Conservation (phyloP, 768 basidiomycete species). For the Postia placenta region DNA sequence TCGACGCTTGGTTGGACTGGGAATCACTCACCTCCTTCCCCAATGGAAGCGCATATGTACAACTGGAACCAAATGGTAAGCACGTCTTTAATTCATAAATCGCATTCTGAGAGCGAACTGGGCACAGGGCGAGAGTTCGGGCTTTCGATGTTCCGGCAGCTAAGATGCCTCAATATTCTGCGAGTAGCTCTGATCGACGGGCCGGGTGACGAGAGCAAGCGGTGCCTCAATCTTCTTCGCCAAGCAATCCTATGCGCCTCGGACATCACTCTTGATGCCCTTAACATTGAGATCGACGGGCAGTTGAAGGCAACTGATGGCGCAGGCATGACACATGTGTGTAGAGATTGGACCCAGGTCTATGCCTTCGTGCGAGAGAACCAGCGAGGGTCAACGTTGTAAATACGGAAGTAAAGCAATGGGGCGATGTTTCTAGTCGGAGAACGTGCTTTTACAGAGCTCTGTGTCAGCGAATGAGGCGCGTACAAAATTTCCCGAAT, state of each 20-base stretch:
- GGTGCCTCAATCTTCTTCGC: conserved; percentile 27
- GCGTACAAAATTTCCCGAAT: too few relatives aligned
- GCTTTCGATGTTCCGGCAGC: neutral
- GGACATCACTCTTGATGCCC: conserved; percentile 27
- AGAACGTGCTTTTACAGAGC: too few relatives aligned
- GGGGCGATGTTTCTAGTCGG: too few relatives aligned
- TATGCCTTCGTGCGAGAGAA: conserved; percentile 19
- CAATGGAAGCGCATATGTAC: neutral
- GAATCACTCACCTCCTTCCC: neutral
- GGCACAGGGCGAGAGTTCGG: neutral
- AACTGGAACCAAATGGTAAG: neutral
- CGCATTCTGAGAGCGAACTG: too few relatives aligned
- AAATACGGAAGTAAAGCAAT: too few relatives aligned
- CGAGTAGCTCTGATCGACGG: conserved; percentile 1
- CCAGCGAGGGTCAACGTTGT: neutral
- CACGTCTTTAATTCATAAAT: too few relatives aligned
- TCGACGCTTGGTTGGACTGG: neutral
- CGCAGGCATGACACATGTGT: conserved; percentile 18
- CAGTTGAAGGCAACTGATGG: neutral
- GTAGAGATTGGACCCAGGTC: conserved; percentile 23
- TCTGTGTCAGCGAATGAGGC: too few relatives aligned
- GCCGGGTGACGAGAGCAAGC: conserved; percentile 4
- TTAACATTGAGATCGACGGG: neutral
- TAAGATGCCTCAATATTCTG: neutral
- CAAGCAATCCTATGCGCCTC: conserved; percentile 26